phyloP scores from a whole-genome alignment of 2,329 filamentous ascomycete species.

The Aureobasidium lini region DNA sequence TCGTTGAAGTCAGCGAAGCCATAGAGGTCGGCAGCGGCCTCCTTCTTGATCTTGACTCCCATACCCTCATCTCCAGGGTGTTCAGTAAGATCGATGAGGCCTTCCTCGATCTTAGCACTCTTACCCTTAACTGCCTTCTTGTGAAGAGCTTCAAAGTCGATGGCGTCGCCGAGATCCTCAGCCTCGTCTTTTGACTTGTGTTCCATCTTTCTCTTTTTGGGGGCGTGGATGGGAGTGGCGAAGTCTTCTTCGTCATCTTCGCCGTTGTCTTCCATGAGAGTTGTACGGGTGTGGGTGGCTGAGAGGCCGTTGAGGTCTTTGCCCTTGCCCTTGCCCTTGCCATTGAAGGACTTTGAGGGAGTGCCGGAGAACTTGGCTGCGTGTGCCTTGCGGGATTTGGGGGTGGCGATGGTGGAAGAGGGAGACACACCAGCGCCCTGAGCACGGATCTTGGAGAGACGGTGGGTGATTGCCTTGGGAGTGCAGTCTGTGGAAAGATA shows the following conservation, averaged over 20 bases:
- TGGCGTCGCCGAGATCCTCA: neutral
- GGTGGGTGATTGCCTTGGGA: constrained; percentile 27
- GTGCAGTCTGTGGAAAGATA: constrained; percentile 21
- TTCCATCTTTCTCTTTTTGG: neutral
- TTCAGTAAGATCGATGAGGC: too few relatives aligned
- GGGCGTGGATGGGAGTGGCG: neutral
- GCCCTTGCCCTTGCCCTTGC: neutral
- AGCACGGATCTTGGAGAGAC: constrained; percentile 20
- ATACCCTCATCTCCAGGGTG: neutral
- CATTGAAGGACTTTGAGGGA: neutral
- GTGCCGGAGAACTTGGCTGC: neutral
- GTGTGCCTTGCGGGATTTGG: neutral
- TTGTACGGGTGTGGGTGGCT: neutral
- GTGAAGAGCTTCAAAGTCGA: too few relatives aligned
- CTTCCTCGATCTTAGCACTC: neutral
- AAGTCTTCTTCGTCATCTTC: constrained; percentile 8
- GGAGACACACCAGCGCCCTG: neutral
- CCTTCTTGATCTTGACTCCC: neutral
- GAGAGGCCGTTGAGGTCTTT: neutral
- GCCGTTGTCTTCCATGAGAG: neutral
- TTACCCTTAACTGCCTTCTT: neutral
- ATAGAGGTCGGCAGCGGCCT: too few relatives aligned
- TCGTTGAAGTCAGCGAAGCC: too few relatives aligned
- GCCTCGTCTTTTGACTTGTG: neutral
- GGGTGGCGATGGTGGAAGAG: neutral